Base-by-base conservation (phyloP, 176 grass and related monocot genomes). In the Coix lacrymajobi region DNA sequence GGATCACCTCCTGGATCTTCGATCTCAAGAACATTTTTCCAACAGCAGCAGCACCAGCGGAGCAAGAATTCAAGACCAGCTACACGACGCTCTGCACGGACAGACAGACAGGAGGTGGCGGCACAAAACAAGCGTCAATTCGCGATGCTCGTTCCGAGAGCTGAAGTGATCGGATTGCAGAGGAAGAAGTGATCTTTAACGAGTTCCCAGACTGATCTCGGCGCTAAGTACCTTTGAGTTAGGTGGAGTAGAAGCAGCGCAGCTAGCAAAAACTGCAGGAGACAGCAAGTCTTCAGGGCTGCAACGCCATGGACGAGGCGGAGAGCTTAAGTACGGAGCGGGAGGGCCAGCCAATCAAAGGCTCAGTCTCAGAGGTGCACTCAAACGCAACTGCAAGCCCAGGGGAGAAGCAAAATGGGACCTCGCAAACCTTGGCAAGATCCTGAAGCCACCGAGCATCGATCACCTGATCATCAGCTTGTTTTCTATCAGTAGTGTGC, bases 1-100 rank as follows among this genome's bases (percentile, higher is more conserved):
- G 80, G 24, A 87, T 78, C 84, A 89, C 87, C 66, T 92, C 87
- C 78, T 89, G 87, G 65, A 89, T 22, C 87, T 92, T 92, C 20
- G 84, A 92, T 58, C 87, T 77, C 79, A 86, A 46, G 57, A 89
- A 84, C 90, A 92, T 89, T 3, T 89, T 3, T 48, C 64, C 82
- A 45, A 60, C 12, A 84, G 32, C 85, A 40, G 54, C 10, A 84
- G 37, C 73, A 36, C 48, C 16, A n/a, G n/a, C n/a, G 45, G 78
- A 75, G 5, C 24, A 65, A 57, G 22, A 57, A 57, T 57, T 24
- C 43, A 76, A 26, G 8, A 48, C 15, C 40, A 29, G 32, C 66
- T 7, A n/a, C 43, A 20, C 15, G 7, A 29, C 45, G 19, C 61
- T 44, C 70, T 74, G 68, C 76, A 73, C 9, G 57, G 7, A 81